Conservation (phyloP, 2,329 filamentous ascomycete species). For the Exophiala lecanii-corni region DNA sequence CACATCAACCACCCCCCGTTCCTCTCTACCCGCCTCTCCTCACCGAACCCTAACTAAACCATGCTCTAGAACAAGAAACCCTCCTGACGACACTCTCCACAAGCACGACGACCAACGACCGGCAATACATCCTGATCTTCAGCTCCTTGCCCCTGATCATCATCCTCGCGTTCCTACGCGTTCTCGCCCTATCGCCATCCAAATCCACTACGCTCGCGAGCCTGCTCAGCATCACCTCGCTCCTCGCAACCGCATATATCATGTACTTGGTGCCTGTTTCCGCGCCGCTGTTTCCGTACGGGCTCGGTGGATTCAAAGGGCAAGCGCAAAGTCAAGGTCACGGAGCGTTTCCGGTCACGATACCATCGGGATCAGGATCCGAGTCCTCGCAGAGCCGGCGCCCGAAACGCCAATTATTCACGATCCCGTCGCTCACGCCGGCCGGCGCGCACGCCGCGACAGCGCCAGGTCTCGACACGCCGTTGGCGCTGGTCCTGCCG, state of each 20-base stretch:
- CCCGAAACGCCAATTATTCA: not conserved
- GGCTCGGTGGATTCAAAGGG: not conserved
- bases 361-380: slow-evolving; percentile 3
- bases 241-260: slow-evolving; percentile 21
- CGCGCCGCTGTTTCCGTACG: slow-evolving; percentile 1
- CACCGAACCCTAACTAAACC: too few species aligned
- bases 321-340: slow-evolving; percentile 1
- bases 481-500: slow-evolving; percentile 18
- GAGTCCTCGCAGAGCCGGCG: not conserved
- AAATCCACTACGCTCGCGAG: slow-evolving; percentile 17
- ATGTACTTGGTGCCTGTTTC: slow-evolving; percentile 19
- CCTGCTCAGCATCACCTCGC: slow-evolving; percentile 23
- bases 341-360: too few species aligned
- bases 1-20: too few species aligned
- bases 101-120: slow-evolving; percentile 18
- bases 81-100: slow-evolving; percentile 21
- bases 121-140: slow-evolving; percentile 22
- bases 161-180: slow-evolving; percentile 20
- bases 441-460: not conserved
- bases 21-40: too few species aligned
- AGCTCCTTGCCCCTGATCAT: slow-evolving; percentile 22
- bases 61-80: slow-evolving; percentile 26
- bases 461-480: slow-evolving; percentile 9
- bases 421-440: not conserved
- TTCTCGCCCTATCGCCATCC: slow-evolving; percentile 13